Base-by-base conservation (phyloP, 495 filamentous ascomycete genomes). In the Durotheca rogersii region DNA sequence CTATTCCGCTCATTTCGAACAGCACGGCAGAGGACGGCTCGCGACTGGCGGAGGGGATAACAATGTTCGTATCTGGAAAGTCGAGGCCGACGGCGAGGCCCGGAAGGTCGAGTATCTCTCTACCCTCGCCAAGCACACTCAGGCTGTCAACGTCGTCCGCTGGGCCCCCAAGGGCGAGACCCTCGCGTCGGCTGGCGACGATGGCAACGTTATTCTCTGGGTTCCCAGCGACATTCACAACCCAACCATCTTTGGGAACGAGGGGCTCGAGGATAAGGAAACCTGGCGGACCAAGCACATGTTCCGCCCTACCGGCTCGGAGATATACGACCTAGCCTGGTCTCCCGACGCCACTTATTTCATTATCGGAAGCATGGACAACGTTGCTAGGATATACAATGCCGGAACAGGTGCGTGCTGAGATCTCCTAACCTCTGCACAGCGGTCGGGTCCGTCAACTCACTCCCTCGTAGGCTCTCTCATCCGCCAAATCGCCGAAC, bases 321-420 rank as follows among this genome's bases (percentile, higher is more conserved):
- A 97, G 66, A 97, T 99, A 56, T 99, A 97, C 65, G 93, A 99
- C 65, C 73, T 99, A 48, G 93, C 93, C 31, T 99, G 93, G 93
- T 96, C 93, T 16, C 93, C 93, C 7, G 93, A 99, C 72, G 92
- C 88, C 16, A 77, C 87, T 20, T 96, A 91, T 72, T 95, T 97
- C 72, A 96, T 99, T 53, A 96, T 91, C 14, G 93, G 93, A 4
- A 97, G 94, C 68, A 97, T 96, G 91, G 93, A 99, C 70, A 99
- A 99, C 67, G 83, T 97, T 62, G 91, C 94, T 37, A 78, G 93
- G 33, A 96, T 99, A 51, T 97, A 96, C 76, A 95, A 95, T 69
- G 90, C 92, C 40, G 84, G 88, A 47, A 95, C 86, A 51, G 93
- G 93, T 95, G 70, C 30, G 81, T 71, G 48, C 30, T 45, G 12